These are phyloP conservation scores for Paracoccidioides lutzii DNA, from an alignment of 2,329 filamentous ascomycete species.

Conservation along the genomic window DNA sequence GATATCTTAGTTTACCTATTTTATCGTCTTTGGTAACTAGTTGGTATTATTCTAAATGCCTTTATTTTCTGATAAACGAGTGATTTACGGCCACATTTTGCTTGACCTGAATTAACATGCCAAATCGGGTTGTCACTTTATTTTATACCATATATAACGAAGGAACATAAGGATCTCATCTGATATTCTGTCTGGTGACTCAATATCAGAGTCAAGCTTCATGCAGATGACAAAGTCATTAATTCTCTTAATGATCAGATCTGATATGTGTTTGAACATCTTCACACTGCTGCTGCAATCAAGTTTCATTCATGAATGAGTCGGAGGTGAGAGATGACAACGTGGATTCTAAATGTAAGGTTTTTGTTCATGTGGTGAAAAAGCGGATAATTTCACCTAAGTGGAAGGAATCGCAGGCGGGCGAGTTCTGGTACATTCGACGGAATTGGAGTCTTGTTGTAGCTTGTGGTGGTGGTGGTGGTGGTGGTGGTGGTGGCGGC, in stretches of 20 bases:
- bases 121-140: too few species aligned
- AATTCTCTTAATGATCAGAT: too few species aligned
- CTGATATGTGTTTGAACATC: too few species aligned
- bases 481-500: too few species aligned
- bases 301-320: not conserved
- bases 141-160: too few species aligned
- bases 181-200: too few species aligned
- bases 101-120: too few species aligned
- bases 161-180: too few species aligned
- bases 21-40: not conserved
- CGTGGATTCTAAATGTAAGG: slow-evolving; percentile 30
- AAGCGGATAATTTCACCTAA: slow-evolving; percentile 34
- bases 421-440: slow-evolving; percentile 29
- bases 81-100: too few species aligned
- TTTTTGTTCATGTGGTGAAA: slow-evolving; percentile 29
- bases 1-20: not conserved
- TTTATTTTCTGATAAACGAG: slow-evolving; percentile 5
- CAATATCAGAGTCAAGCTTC: too few species aligned
- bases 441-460: slow-evolving; percentile 23
- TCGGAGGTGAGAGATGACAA: slow-evolving; percentile 14
- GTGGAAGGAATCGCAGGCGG: slow-evolving; percentile 33
- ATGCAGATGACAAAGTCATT: too few species aligned
- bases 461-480: slow-evolving; percentile 11
- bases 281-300: too few species aligned
- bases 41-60: not conserved